Evolutionary conservation across 192 early-diverging fungal genomes (phyloP).

Genomic region (Linnemannia schmuckeri): DNA sequence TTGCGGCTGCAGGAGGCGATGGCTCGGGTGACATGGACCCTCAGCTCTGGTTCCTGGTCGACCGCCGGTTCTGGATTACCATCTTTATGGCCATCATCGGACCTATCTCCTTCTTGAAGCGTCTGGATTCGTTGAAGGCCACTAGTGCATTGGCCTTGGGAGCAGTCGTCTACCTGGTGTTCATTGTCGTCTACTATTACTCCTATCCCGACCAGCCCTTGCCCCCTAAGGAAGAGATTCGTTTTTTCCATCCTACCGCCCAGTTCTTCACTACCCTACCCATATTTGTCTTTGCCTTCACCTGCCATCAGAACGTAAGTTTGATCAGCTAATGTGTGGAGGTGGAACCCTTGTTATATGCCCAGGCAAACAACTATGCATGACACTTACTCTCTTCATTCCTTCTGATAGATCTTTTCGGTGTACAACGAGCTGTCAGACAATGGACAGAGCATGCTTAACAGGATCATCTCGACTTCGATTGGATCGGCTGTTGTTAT

Average conservation of each 20-base stretch:
- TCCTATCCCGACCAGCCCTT: constrained; percentile 68
- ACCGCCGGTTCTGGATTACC: constrained; percentile 89
- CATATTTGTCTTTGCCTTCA: constrained; percentile 99
- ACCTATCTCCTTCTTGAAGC: constrained; percentile 85
- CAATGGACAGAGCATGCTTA: constrained; percentile 80
- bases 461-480: constrained; percentile 77
- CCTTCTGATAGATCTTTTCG: constrained; percentile 83
- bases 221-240: constrained; percentile 72
- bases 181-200: constrained; percentile 87
- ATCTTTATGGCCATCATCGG: constrained; percentile 76
- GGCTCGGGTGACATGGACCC: constrained; percentile 35
- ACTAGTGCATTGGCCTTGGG: constrained; percentile 89
- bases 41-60: constrained; percentile 61
- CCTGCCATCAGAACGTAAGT: constrained; percentile 97
- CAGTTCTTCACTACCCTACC: constrained; percentile 85
- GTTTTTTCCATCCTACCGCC: constrained; percentile 67
- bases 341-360: constrained; percentile 6
- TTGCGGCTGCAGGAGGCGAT: constrained; percentile 48
- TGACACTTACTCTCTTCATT: background rate
- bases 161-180: constrained; percentile 87
- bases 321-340: background rate
- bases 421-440: constrained; percentile 95
- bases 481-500: constrained; percentile 81
- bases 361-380: background rate
- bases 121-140: constrained; percentile 91